Percentiles rank a stretch among this genome's conserved stretches.
phyloP scores from a whole-genome alignment of 192 early-diverging fungal genomes.

The Gonapodya sp. region DNA sequence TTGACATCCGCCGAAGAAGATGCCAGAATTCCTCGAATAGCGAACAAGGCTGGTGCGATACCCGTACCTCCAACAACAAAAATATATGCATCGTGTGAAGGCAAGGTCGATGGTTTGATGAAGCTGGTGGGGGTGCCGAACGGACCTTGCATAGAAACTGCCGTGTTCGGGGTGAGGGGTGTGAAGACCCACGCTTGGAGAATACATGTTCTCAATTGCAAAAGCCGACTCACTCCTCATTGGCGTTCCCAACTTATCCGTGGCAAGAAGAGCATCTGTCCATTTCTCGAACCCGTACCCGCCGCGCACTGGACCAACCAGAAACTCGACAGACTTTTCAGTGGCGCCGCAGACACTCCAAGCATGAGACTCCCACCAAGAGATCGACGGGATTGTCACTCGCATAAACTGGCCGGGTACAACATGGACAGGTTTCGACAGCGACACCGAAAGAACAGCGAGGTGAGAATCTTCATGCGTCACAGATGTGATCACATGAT shows the following conservation, averaged over 20 bases:
- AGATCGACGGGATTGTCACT: not conserved
- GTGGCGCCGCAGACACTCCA: not conserved
- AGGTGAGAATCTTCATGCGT: not conserved
- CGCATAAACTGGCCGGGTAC: not conserved
- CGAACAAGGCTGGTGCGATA: not conserved
- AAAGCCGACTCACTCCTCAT: not conserved
- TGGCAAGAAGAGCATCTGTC: not conserved
- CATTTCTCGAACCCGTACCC: not conserved
- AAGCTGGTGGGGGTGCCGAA: not conserved
- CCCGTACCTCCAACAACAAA: not conserved
- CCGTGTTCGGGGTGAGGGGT: too few species aligned
- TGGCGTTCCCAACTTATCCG: not conserved
- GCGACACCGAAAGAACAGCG: not conserved
- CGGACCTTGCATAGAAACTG: not conserved
- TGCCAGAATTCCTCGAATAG: not conserved
- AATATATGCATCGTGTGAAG: not conserved
- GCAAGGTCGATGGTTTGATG: not conserved
- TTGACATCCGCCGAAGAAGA: not conserved
- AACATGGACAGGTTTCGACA: not conserved
- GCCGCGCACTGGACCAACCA: not conserved
- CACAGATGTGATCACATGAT: not conserved
- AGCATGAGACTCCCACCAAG: not conserved
- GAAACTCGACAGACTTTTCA: not conserved
- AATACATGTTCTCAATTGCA: not conserved
- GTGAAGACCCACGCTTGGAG: too few species aligned